Base-by-base conservation (phyloP, 805 yeast genomes). In the Vanderwaltozyma verrucispora region DNA sequence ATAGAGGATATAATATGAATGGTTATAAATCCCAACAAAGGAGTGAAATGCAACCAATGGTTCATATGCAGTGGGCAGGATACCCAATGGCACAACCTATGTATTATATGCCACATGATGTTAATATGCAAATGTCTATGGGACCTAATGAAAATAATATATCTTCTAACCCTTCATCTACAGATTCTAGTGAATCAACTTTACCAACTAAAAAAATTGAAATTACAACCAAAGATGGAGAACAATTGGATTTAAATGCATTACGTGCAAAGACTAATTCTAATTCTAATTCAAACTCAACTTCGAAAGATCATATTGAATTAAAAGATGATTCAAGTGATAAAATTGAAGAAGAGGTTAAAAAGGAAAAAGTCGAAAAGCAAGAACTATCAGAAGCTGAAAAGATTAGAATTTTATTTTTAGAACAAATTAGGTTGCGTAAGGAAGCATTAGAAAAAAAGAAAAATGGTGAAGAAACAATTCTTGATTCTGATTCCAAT, bases 381-480 rank as follows among this genome's bases (percentile, higher is more conserved):
- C 26, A 29, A 30, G 34, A 32, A 21, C 10, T 30, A n/a, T 39
- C 44, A 13, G 46, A 49, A 17, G 48, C 56, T 16, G 58, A 50
- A 35, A 43, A 39, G 24, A 46, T 48, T 6, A 53, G 45, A 35
- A 52, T 49, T 38, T 47, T 48, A 16, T 54, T 56, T 34, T 40
- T 55, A 35, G 60, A 56, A 42, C 51, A 52, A 29, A 56, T 50
- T 16, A 51, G 45, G 35, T 43, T 44, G 31, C 53, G 60, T 33
- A 55, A 56, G 36, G 59, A 52, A 16, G 53, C 49, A 30, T 38
- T 54, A 31, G 59, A 55, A 36, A 49, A 42, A 39, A 51, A 53
- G 40, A 56, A 49, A 38, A 40, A 41, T 19, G 50, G 43, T 32
- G 39, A 35, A 9, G 28, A 31, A n/a, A n/a, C n/a, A n/a, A n/a